Conservation (phyloP, 1,284 basidiomycete species). For the Puccinia horiana region DNA sequence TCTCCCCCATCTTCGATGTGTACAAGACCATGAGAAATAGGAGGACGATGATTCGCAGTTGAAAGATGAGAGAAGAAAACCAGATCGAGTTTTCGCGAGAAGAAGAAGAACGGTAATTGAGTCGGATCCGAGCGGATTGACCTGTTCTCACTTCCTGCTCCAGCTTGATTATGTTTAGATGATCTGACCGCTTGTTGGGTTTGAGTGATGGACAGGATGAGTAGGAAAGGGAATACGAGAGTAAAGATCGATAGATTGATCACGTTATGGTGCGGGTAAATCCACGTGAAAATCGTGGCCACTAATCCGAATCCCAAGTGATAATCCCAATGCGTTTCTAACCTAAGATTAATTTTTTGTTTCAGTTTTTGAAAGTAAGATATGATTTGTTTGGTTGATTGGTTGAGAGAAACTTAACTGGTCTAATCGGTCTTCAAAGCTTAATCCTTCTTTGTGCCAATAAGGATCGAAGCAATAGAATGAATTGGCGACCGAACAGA, state of each 20-base stretch:
- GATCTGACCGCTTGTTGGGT: no score
- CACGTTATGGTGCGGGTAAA: constrained; percentile 6
- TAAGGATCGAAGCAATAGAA: constrained; percentile 39
- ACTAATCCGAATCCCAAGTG: constrained; percentile 38
- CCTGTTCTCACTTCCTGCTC: not conserved
- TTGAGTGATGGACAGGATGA: constrained; percentile 12
- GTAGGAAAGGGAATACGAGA: constrained; percentile 34
- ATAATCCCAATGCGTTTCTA: constrained; percentile 39
- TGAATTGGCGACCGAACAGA: constrained; percentile 26
- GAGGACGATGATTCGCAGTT: not conserved
- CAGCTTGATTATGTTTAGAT: not conserved
- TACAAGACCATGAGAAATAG: not conserved
- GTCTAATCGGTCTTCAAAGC: constrained; percentile 9
- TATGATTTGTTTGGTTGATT: not conserved
- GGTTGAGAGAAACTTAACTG: no score
- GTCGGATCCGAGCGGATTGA: not conserved
- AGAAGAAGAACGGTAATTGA: not conserved
- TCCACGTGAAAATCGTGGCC: constrained; percentile 6
- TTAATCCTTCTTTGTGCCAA: constrained; percentile 18
- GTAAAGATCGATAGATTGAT: constrained; percentile 35
- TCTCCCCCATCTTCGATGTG: constrained; percentile 27
- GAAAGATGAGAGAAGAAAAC: not conserved
- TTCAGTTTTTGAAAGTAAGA: not conserved
- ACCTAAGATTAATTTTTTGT: not conserved
- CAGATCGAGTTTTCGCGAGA: not conserved